These are phyloP conservation scores for Psilocybe cubensis DNA, from an alignment of 768 basidiomycete genomes.

Conservation along the genomic window DNA sequence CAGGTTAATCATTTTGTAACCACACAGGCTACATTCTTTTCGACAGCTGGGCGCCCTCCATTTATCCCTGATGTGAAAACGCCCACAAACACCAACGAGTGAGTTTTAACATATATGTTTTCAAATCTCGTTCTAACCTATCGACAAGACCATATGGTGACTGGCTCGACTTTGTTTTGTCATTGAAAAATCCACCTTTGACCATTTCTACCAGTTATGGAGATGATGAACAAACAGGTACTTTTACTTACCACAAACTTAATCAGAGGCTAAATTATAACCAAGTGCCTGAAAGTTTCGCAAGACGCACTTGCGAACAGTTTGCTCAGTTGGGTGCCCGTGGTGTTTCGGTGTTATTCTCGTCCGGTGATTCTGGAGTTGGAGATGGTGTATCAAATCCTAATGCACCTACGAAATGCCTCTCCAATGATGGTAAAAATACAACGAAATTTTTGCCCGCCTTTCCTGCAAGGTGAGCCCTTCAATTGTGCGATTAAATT, in stretches of 20 bases:
- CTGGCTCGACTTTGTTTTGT: conserved; percentile 67
- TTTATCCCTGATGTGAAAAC: conserved; percentile 51
- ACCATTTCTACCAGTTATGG: conserved; percentile 76
- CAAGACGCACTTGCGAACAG: conserved; percentile 56
- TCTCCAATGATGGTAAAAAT: conserved; percentile 62
- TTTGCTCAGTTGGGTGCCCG: conserved; percentile 73
- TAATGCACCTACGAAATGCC: conserved; percentile 50
- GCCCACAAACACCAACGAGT: conserved; percentile 44
- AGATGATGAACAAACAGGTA: conserved; percentile 74
- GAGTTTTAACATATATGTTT: not conserved
- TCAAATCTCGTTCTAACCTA: not conserved
- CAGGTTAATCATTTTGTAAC: not conserved
- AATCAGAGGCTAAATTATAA: not conserved
- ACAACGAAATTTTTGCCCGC: conserved; percentile 52
- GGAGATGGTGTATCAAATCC: conserved; percentile 64
- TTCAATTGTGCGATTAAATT: not conserved
- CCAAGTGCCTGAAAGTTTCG: conserved; percentile 60
- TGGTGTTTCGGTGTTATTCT: conserved; percentile 66
- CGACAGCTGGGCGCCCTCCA: conserved; percentile 65
- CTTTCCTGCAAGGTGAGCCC: conserved; percentile 60
- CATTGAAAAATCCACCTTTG: conserved; percentile 50
- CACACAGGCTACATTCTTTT: conserved; percentile 52
- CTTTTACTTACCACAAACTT: not conserved
- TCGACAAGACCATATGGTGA: conserved; percentile 32
- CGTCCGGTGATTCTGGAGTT: conserved; percentile 71